Evolutionary conservation across 306 rosid genomes (phyloP).

Genomic region (Mucuna pruriens): DNA sequence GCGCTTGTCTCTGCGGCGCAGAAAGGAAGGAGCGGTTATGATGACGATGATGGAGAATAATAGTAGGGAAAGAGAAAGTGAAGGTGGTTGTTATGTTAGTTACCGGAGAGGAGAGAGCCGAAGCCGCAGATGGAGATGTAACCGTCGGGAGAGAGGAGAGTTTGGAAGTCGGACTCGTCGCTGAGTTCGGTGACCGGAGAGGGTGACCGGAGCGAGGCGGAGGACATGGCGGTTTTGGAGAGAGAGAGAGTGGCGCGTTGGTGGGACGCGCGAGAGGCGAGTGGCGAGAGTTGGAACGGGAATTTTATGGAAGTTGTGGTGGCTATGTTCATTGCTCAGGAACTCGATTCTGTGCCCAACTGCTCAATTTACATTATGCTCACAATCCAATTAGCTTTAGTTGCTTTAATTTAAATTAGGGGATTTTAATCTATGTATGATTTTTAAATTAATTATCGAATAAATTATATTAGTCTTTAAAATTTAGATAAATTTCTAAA

Average conservation of each 20-base stretch:
- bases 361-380: too few relatives aligned
- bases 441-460: too few relatives aligned
- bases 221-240: constrained; percentile 49
- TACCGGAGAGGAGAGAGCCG: constrained; percentile 85
- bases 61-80: not conserved
- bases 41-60: not conserved
- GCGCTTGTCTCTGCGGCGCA: constrained; percentile 74
- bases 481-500: too few relatives aligned
- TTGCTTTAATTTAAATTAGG: too few relatives aligned
- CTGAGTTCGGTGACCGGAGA: constrained; percentile 52
- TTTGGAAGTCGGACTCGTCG: constrained; percentile 67
- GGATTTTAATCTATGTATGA: too few relatives aligned
- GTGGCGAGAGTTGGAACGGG: constrained; percentile 29
- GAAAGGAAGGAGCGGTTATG: not conserved
- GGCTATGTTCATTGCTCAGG: constrained; percentile 32
- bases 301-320: not conserved
- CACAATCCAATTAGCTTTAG: too few relatives aligned
- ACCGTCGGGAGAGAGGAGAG: constrained; percentile 57
- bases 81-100: not conserved
- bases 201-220: constrained; percentile 26
- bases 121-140: constrained; percentile 83
- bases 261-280: constrained; percentile 37
- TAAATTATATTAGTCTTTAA: too few relatives aligned
- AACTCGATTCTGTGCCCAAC: too few relatives aligned
- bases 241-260: constrained; percentile 32